A percentile compares a stretch with the other conserved stretches of the same genome.
Evolutionary conservation across 2,329 filamentous ascomycete species (phyloP).

Genomic region (Apiospora rasikravindrae): DNA sequence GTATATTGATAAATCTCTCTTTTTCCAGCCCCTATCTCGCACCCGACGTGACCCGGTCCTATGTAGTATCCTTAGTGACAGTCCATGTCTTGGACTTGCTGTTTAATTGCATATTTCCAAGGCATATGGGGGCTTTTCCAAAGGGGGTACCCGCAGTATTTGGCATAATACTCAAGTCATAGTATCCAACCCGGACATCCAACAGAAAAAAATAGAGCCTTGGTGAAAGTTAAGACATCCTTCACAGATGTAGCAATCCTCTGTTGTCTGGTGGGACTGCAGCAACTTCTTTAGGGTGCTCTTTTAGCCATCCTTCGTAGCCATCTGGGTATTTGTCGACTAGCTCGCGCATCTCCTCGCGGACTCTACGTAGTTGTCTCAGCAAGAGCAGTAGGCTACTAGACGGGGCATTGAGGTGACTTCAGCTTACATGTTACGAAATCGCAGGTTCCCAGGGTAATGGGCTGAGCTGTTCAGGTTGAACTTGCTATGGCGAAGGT

Average conservation of each 20-base stretch:
- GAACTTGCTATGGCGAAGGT: background rate
- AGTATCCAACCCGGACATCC: too few relatives aligned
- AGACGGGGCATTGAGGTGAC: background rate
- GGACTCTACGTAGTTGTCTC: background rate
- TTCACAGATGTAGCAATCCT: background rate
- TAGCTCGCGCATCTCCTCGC: background rate
- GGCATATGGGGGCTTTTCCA: too few relatives aligned
- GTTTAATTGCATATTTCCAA: too few relatives aligned
- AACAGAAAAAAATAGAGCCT: too few relatives aligned
- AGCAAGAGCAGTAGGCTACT: background rate
- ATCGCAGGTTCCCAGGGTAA: conserved; percentile 19
- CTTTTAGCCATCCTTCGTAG: background rate
- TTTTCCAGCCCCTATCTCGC: too few relatives aligned
- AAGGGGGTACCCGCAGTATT: too few relatives aligned
- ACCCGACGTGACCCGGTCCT: too few relatives aligned
- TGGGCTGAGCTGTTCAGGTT: conserved; percentile 17
- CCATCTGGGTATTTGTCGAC: background rate
- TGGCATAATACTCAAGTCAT: too few relatives aligned
- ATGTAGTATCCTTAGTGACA: too few relatives aligned
- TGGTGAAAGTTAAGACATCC: too few relatives aligned
- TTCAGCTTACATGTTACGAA: conserved; percentile 3
- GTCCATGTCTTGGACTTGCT: too few relatives aligned
- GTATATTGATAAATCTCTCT: too few relatives aligned
- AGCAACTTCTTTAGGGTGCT: background rate
- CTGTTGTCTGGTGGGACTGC: background rate